These are phyloP conservation scores for Entomortierella chlamydospora DNA, from an alignment of 192 early-diverging fungal species.

Conservation along the genomic window DNA sequence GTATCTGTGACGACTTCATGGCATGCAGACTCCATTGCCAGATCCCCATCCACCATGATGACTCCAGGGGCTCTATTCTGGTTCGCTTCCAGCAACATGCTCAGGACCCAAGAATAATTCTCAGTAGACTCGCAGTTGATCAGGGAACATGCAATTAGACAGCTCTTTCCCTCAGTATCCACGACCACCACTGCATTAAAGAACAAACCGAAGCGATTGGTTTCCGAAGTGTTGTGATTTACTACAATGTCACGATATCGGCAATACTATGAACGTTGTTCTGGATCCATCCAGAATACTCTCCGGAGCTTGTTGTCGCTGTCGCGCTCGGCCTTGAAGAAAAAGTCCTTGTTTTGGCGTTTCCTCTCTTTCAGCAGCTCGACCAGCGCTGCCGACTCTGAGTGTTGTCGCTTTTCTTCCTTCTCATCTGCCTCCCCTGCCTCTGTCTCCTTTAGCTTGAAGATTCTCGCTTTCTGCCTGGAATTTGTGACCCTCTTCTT, in stretches of 20 bases:
- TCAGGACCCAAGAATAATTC: slow-evolving; percentile 11
- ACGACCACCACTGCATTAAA: background rate
- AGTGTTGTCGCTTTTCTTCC: no score
- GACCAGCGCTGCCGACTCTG: background rate
- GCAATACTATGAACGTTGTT: background rate
- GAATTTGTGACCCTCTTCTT: no score
- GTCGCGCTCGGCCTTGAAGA: background rate
- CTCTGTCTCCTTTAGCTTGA: no score
- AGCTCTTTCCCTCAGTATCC: slow-evolving; percentile 2
- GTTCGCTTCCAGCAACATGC: background rate
- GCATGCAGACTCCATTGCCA: slow-evolving; percentile 6
- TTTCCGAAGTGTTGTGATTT: slow-evolving; percentile 7
- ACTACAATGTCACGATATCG: slow-evolving; percentile 14
- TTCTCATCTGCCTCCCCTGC: no score
- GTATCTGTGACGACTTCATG: background rate
- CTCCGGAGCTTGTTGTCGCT: background rate
- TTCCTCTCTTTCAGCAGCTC: background rate
- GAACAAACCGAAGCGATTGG: slow-evolving; percentile 6
- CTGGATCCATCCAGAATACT: slow-evolving; percentile 12
- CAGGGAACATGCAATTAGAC: slow-evolving; percentile 3
- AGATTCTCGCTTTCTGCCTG: no score
- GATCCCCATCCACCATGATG: slow-evolving; percentile 14
- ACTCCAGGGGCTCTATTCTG: background rate
- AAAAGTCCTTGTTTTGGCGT: background rate
- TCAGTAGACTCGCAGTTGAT: background rate